Conservation (phyloP, 148 eudicot genomes). For the Camellia sinensis region DNA sequence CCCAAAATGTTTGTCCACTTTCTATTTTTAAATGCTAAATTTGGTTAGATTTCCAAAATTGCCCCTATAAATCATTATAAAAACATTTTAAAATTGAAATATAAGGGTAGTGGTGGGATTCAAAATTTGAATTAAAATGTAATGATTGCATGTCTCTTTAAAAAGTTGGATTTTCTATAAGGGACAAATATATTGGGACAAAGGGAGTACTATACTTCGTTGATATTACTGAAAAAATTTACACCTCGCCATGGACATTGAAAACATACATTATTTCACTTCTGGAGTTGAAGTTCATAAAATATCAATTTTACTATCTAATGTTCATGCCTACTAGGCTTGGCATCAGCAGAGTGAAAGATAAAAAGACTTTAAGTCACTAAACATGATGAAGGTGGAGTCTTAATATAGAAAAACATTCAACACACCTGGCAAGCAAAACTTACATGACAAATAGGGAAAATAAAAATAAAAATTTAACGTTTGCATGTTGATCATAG, state of each 20-base stretch:
- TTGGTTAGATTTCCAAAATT: no score
- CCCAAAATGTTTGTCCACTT: no score
- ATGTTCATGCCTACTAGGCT: background rate
- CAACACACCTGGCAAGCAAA: background rate
- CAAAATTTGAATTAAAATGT: no score
- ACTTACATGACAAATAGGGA: background rate
- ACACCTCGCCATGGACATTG: no score
- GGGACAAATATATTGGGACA: background rate
- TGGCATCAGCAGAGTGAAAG: background rate
- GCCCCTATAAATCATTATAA: no score
- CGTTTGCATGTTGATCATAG: background rate
- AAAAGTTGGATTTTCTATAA: background rate
- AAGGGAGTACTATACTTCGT: background rate
- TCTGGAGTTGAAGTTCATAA: background rate
- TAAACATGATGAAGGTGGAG: background rate
- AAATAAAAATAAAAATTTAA: no score
- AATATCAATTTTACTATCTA: background rate
- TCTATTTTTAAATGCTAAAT: no score
- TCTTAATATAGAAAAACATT: background rate
- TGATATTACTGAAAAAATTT: background rate
- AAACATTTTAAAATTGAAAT: no score
- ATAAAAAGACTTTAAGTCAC: background rate
- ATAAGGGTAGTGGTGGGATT: no score
- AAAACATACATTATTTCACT: background rate
- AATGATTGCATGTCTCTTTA: no score